Percentiles rank a stretch among this genome's conserved stretches.
Evolutionary conservation across 2,329 filamentous ascomycete genomes (phyloP).

Genomic region (Phaeosphaeria sp.): DNA sequence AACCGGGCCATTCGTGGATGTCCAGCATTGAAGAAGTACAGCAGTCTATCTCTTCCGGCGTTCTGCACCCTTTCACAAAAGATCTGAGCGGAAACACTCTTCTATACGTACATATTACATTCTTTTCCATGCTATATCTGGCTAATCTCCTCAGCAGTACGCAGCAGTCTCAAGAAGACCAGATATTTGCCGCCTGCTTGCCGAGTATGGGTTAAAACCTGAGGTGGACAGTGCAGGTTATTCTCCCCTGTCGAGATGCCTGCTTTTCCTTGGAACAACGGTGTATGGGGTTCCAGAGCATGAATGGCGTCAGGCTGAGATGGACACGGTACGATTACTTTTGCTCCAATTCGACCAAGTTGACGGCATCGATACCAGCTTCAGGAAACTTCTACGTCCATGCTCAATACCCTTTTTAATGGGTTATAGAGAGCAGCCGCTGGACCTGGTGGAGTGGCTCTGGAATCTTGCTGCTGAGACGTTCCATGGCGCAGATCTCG

Average conservation of each 20-base stretch:
- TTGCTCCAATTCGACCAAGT: not conserved
- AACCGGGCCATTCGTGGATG: not conserved
- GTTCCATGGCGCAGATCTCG: not conserved
- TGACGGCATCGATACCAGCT: not conserved
- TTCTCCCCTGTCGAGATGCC: not conserved
- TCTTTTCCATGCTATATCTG: not conserved
- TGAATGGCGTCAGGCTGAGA: not conserved
- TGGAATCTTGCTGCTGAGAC: not conserved
- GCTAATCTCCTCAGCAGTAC: not conserved
- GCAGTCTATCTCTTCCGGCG: conserved; percentile 4
- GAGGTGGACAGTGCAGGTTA: not conserved
- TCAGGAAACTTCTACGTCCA: not conserved
- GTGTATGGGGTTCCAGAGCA: not conserved
- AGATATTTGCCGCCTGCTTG: conserved; percentile 7
- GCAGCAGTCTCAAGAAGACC: not conserved
- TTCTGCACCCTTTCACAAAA: conserved; percentile 14
- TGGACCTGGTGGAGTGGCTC: not conserved
- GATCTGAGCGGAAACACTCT: conserved; percentile 1
- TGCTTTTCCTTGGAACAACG: not conserved
- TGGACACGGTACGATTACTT: not conserved
- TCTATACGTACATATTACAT: conserved; percentile 9
- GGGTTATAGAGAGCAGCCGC: not conserved
- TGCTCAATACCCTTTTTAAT: too few species aligned
- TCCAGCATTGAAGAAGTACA: conserved; percentile 10
- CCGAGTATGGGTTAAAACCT: not conserved